phyloP scores from a whole-genome alignment of 2,329 filamentous ascomycete species.

The Teratosphaeriaceae sp. region DNA sequence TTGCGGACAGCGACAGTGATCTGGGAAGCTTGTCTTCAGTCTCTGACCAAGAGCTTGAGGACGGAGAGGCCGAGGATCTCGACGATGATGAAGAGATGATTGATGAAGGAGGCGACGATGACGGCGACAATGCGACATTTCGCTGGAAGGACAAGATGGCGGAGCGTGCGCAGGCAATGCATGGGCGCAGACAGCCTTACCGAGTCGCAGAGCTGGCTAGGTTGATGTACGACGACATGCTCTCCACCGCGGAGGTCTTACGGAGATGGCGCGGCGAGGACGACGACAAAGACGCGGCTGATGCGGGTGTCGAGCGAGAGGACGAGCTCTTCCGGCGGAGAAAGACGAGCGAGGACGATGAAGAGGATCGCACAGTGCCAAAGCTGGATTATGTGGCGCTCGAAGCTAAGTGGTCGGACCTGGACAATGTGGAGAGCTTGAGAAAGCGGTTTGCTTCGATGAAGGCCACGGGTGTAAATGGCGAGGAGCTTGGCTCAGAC shows the following conservation, averaged over 20 bases:
- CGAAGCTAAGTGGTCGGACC: conserved; percentile 76
- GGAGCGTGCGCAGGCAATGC: conserved; percentile 65
- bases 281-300: conserved; percentile 43
- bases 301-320: conserved; percentile 56
- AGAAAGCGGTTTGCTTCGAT: conserved; percentile 69
- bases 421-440: conserved; percentile 69
- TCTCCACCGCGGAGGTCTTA: conserved; percentile 69
- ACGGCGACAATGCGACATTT: conserved; percentile 62
- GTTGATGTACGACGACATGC: conserved; percentile 77
- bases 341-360: conserved; percentile 40
- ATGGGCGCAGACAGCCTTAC: conserved; percentile 64
- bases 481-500: conserved; percentile 48
- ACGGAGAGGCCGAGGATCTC: conserved; percentile 57
- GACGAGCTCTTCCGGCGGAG: conserved; percentile 57
- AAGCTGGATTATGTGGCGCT: conserved; percentile 72
- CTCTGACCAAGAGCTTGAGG: conserved; percentile 45
- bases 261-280: conserved; percentile 70
- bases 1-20: conserved; percentile 96
- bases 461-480: conserved; percentile 48
- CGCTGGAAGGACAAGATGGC: conserved; percentile 87
- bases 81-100: conserved; percentile 13
- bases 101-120: no score
- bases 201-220: conserved; percentile 76
- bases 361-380: conserved; percentile 74
- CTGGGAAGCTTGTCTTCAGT: conserved; percentile 74